A percentile compares a stretch with the other conserved stretches of the same genome.
Conservation (phyloP, 1,139 yeast genomes). For the Neolecta irregularis region DNA sequence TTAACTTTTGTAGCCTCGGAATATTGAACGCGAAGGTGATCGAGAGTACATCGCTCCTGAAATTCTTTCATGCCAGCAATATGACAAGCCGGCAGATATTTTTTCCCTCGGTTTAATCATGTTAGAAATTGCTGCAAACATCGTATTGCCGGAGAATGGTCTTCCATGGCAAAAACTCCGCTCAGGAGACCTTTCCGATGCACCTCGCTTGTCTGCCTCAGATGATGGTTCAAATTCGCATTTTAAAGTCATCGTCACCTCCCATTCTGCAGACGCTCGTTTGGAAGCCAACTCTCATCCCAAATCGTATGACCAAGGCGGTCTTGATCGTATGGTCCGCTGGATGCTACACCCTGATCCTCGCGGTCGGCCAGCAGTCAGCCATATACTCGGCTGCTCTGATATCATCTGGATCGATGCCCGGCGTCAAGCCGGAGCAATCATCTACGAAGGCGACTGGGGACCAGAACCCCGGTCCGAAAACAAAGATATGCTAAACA, state of each 20-base stretch:
- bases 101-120: constrained; percentile 84
- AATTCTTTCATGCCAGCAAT: constrained; percentile 62
- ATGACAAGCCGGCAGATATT: constrained; percentile 86
- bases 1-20: constrained; percentile 24
- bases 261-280: constrained; percentile 6
- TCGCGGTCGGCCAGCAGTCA: constrained; percentile 64
- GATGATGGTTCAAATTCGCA: background rate
- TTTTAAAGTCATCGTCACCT: too few species aligned
- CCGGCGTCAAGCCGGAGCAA: constrained; percentile 84
- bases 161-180: constrained; percentile 92
- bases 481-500: constrained; percentile 14
- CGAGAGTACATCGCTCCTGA: constrained; percentile 97
- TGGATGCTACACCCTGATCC: constrained; percentile 88
- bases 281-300: constrained; percentile 5
- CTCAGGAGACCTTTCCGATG: constrained; percentile 90
- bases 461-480: constrained; percentile 49
- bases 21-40: constrained; percentile 86
- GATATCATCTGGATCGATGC: constrained; percentile 70
- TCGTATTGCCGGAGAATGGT: constrained; percentile 89
- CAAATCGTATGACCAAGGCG: constrained; percentile 17
- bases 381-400: constrained; percentile 44
- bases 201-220: constrained; percentile 7
- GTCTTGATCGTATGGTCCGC: constrained; percentile 63
- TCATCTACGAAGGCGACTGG: constrained; percentile 88
- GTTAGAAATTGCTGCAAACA: constrained; percentile 92